Conservation (phyloP, 805 yeast genomes). For the Torulaspora maleeae region DNA sequence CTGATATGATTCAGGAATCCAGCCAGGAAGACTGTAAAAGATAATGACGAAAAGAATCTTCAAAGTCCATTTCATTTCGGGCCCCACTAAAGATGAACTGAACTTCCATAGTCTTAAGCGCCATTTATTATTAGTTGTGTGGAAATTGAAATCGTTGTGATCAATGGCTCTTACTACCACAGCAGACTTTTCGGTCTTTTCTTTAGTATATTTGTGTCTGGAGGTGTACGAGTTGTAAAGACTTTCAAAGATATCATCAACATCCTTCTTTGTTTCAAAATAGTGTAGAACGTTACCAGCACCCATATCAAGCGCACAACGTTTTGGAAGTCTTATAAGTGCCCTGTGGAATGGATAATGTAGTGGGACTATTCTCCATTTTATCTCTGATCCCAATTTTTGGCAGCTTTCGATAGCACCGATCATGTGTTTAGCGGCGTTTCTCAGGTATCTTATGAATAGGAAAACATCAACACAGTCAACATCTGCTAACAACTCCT, state of each 20-base stretch:
- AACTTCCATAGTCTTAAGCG: conserved; percentile 41
- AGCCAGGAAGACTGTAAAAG: conserved; percentile 42
- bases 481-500: conserved; percentile 36
- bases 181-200: conserved; percentile 2
- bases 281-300: conserved; percentile 42
- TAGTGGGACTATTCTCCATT: conserved; percentile 38
- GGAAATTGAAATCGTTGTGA: conserved; percentile 41
- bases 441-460: conserved; percentile 40
- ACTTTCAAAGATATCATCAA: conserved; percentile 44
- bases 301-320: conserved; percentile 45
- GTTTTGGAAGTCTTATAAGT: conserved; percentile 39
- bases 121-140: conserved; percentile 36
- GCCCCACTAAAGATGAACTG: conserved; percentile 33
- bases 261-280: conserved; percentile 41
- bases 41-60: conserved; percentile 38
- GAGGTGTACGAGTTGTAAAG: conserved; percentile 45
- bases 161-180: conserved; percentile 38
- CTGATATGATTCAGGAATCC: conserved; percentile 37
- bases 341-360: conserved; percentile 41
- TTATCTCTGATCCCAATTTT: conserved; percentile 22
- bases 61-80: conserved; percentile 42
- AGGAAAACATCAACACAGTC: conserved; percentile 39
- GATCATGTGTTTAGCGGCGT: conserved; percentile 38
- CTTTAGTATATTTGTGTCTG: conserved; percentile 27
- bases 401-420: conserved; percentile 25